Conservation (phyloP, 441 rosid genomes). For the Bocquillonia castaneifolia region DNA sequence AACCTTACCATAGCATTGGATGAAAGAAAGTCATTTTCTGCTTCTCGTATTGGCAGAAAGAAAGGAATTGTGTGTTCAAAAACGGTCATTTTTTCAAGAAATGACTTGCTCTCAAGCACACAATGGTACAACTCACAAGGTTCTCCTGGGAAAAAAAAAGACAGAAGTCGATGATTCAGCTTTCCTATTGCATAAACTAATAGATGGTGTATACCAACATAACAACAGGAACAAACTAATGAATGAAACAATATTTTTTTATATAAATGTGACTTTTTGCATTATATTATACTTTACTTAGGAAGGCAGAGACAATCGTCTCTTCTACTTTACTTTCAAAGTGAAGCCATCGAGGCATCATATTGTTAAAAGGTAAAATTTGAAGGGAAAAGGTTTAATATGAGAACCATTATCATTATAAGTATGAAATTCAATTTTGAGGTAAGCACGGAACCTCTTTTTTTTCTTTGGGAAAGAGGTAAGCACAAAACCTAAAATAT, state of each 20-base stretch:
- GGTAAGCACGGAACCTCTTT: neutral
- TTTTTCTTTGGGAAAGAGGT: too few relatives aligned
- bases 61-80: constrained; percentile 91
- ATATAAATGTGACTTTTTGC: constrained; percentile 1
- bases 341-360: too few relatives aligned
- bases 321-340: too few relatives aligned
- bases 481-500: neutral
- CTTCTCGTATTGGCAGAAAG: constrained; percentile 81
- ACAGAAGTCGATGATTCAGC: constrained; percentile 13
- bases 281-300: neutral
- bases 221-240: neutral
- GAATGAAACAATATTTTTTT: neutral
- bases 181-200: constrained; percentile 15
- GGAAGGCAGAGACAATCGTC: neutral
- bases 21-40: constrained; percentile 83
- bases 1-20: constrained; percentile 83
- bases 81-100: constrained; percentile 92
- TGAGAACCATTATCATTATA: neutral
- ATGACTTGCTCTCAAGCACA: constrained; percentile 91
- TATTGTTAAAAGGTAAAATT: constrained; percentile 1
- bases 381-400: neutral
- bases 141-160: constrained; percentile 54
- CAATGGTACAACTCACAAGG: constrained; percentile 80
- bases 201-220: neutral
- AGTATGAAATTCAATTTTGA: neutral